phyloP scores from a whole-genome alignment of 1,139 yeast genomes.

The Citeromyces hawaiiensis region DNA sequence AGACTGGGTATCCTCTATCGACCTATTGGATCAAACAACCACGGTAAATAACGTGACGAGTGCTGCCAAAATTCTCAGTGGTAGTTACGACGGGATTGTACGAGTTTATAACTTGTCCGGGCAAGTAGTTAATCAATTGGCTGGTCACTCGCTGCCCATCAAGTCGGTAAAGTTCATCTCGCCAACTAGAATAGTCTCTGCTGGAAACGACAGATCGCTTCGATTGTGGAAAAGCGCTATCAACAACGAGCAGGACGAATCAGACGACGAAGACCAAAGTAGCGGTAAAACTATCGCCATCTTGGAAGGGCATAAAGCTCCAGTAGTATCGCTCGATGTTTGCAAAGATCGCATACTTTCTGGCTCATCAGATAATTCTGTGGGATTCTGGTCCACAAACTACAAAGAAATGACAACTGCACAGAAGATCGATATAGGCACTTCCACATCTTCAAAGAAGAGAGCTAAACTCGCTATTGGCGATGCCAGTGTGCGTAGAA shows the following conservation, averaged over 20 bases:
- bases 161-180: slow-evolving; percentile 71
- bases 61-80: slow-evolving; percentile 56
- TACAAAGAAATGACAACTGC: slow-evolving; percentile 74
- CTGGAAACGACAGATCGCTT: slow-evolving; percentile 80
- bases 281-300: slow-evolving; percentile 72
- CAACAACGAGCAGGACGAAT: slow-evolving; percentile 15
- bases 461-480: slow-evolving; percentile 73
- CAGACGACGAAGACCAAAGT: slow-evolving; percentile 21
- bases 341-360: slow-evolving; percentile 52
- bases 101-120: slow-evolving; percentile 83
- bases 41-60: slow-evolving; percentile 19
- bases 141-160: slow-evolving; percentile 82
- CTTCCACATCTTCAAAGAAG: slow-evolving; percentile 75
- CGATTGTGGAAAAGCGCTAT: slow-evolving; percentile 71
- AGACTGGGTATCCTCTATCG: slow-evolving; percentile 86
- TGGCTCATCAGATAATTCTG: slow-evolving; percentile 70
- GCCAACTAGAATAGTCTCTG: slow-evolving; percentile 65
- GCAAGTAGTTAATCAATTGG: slow-evolving; percentile 65
- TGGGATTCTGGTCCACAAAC: slow-evolving; percentile 83
- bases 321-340: slow-evolving; percentile 56
- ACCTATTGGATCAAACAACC: slow-evolving; percentile 22
- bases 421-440: slow-evolving; percentile 38
- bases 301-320: slow-evolving; percentile 79
- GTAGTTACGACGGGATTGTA: slow-evolving; percentile 90
- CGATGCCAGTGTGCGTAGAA: slow-evolving; percentile 65